Conservation (phyloP, 2,329 filamentous ascomycete species). For the Diplodia scrobiculata region DNA sequence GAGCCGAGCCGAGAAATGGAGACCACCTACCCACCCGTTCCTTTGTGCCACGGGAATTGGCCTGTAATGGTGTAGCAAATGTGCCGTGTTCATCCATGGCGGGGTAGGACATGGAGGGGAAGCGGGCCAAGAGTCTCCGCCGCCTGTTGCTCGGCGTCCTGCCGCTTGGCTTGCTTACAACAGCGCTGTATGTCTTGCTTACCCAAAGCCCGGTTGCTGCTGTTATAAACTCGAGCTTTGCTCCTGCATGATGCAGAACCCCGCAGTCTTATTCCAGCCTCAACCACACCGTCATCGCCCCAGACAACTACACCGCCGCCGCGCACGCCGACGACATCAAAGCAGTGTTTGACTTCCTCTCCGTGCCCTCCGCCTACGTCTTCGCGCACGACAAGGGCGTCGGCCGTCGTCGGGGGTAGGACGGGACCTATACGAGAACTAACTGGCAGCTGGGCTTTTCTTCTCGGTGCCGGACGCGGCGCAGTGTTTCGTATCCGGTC, state of each 20-base stretch:
- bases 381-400: slow-evolving; percentile 53
- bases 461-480: slow-evolving; percentile 53
- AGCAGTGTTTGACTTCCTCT: slow-evolving; percentile 37
- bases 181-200: not conserved
- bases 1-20: not conserved
- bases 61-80: not conserved
- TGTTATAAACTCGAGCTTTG: too few relatives aligned
- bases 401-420: slow-evolving; percentile 31
- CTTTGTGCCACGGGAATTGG: not conserved
- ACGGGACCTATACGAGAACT: slow-evolving; percentile 44
- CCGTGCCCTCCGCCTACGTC: slow-evolving; percentile 40
- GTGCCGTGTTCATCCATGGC: not conserved
- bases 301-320: slow-evolving; percentile 46
- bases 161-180: not conserved
- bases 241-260: too few relatives aligned
- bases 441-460: slow-evolving; percentile 47
- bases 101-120: not conserved
- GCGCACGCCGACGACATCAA: slow-evolving; percentile 38
- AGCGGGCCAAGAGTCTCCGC: not conserved
- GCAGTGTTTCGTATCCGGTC: slow-evolving; percentile 50
- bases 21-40: too few relatives aligned
- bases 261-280: too few relatives aligned
- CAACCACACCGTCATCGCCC: slow-evolving; percentile 32
- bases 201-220: too few relatives aligned
- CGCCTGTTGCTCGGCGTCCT: not conserved